phyloP scores from a whole-genome alignment of 805 yeast species.

The Ogataea nakhonphanomensis region DNA sequence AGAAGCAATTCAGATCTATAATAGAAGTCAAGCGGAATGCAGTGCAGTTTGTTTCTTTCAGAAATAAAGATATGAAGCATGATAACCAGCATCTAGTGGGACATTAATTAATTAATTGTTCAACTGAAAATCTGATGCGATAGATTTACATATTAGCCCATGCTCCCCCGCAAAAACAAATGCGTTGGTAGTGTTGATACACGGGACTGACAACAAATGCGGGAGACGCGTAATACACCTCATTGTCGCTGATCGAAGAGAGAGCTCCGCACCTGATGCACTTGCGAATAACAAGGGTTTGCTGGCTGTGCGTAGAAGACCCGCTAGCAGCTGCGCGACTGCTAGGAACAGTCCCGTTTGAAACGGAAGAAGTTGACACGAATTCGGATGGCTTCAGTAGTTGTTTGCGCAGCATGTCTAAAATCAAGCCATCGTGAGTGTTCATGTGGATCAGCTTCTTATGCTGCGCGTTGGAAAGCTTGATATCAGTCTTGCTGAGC shows the following conservation, averaged over 20 bases:
- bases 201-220: conserved; percentile 30
- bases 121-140: neutral
- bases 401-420: conserved; percentile 34
- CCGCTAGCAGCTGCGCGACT: conserved; percentile 5
- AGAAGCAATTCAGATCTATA: too few species aligned
- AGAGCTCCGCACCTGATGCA: conserved; percentile 35
- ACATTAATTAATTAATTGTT: neutral
- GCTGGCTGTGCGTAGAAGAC: conserved; percentile 2
- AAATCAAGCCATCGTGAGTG: conserved; percentile 27
- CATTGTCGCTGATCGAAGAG: conserved; percentile 34
- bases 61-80: too few species aligned
- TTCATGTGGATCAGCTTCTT: conserved; percentile 20
- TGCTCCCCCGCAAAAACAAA: conserved; percentile 75
- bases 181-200: conserved; percentile 47
- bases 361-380: conserved; percentile 1
- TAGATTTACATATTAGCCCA: conserved; percentile 50
- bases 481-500: conserved; percentile 23
- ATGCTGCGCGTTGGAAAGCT: conserved; percentile 15
- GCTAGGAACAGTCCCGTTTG: conserved; percentile 4
- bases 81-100: too few species aligned
- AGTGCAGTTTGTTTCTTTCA: too few species aligned
- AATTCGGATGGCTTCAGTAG: conserved; percentile 29
- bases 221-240: conserved; percentile 25
- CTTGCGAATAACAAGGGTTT: conserved; percentile 26
- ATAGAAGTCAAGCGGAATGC: too few species aligned